Base-by-base conservation (phyloP, 108 stramenopile species). In the Phaeodactylum tricornutum region DNA sequence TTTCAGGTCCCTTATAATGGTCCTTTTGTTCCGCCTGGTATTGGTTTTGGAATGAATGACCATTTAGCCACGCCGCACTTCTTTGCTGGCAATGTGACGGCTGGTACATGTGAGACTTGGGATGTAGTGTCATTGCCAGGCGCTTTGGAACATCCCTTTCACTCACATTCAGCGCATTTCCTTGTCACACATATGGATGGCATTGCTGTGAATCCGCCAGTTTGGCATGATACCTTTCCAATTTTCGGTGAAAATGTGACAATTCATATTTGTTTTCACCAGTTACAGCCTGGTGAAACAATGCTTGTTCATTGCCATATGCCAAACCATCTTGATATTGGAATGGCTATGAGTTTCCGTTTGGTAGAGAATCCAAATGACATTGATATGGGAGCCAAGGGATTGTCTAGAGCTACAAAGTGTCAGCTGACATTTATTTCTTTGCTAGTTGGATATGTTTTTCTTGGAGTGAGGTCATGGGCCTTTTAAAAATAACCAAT, bases 261-360 rank as follows among this genome's bases (percentile, higher is more conserved):
- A 4, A 28, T 34, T 33, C 17, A 31, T 6, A 16, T 33, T 50
- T 50, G 49, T 30, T 50, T 50, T 32, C 16, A 31, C 49, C 17
- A 45, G n/a, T n/a, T 45, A 2, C 3, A 7, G 19, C 49, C 30
- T 30, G 32, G 49, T 19, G 49, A 50, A 4, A 24, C 16, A 12
- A 15, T 54, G n/a, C 26, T 43, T 12, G 53, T 54, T 2, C 53
- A 54, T 28, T 54, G 53, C 27, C 53, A 54, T 26, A 41, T 43
- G 53, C 23, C 28, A 19, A 5, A 11, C 15, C 53, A 54, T 28
- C 22, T 20, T 11, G 53, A 43, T 25, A 29, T 54, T 21, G 53
- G 53, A 1, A 43, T 54, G 53, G n/a, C n/a, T n/a, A n/a, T n/a
- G n/a, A n/a, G n/a, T n/a, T n/a, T n/a, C n/a, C n/a, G n/a, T n/a